phyloP scores from a whole-genome alignment of 2,329 filamentous ascomycete genomes.

The Fusarium sp. region DNA sequence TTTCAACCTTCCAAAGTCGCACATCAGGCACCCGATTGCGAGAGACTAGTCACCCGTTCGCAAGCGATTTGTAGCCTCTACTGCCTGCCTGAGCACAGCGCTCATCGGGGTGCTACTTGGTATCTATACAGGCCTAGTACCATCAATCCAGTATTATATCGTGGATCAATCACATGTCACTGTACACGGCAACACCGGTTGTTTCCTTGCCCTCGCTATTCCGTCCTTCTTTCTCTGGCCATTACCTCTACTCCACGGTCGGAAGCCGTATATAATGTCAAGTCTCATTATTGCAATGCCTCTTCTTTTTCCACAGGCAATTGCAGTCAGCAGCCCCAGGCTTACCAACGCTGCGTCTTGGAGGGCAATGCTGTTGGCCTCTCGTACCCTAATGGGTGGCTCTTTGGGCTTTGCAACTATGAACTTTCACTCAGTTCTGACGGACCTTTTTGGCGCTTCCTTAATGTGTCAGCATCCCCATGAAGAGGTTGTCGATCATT shows the following conservation, averaged over 20 bases:
- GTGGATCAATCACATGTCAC: slow-evolving; percentile 72
- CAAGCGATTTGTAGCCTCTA: slow-evolving; percentile 73
- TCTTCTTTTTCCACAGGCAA: slow-evolving; percentile 77
- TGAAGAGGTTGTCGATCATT: slow-evolving; percentile 72
- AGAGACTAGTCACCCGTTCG: slow-evolving; percentile 73
- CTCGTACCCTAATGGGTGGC: slow-evolving; percentile 71
- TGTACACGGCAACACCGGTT: slow-evolving; percentile 76
- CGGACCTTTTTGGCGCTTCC: slow-evolving; percentile 79
- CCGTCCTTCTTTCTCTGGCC: slow-evolving; percentile 78
- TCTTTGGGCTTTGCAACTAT: slow-evolving; percentile 79
- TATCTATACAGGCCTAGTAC: slow-evolving; percentile 80
- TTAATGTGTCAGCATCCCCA: slow-evolving; percentile 76
- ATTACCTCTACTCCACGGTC: slow-evolving; percentile 75
- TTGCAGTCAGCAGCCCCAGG: slow-evolving; percentile 66
- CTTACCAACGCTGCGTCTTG: slow-evolving; percentile 64
- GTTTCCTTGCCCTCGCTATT: slow-evolving; percentile 75
- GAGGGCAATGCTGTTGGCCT: slow-evolving; percentile 67
- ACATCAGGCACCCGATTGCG: slow-evolving; percentile 71
- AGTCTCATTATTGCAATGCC: slow-evolving; percentile 75
- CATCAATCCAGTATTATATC: slow-evolving; percentile 80
- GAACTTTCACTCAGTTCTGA: slow-evolving; percentile 75
- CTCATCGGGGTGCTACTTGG: slow-evolving; percentile 75
- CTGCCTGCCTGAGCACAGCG: slow-evolving; percentile 77
- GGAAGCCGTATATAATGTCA: slow-evolving; percentile 78
- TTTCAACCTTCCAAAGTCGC: slow-evolving; percentile 62